phyloP scores from a whole-genome alignment of 208 protist genomes.

The Plasmodiophora brassicae region DNA sequence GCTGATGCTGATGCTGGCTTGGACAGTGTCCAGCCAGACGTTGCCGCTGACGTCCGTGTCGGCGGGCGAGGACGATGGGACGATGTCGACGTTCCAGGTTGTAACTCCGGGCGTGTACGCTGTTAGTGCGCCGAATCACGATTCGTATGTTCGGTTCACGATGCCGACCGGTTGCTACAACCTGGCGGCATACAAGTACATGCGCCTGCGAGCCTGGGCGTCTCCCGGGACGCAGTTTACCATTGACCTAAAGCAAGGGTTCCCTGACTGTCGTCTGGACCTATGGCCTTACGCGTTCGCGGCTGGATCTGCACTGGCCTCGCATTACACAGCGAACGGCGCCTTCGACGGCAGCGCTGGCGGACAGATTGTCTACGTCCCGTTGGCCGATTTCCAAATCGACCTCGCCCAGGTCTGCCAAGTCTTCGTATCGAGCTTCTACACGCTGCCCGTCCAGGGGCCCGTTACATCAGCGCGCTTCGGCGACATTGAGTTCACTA shows the following conservation, averaged over 20 bases:
- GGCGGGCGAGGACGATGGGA: background rate
- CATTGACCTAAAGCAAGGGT: background rate
- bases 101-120: background rate
- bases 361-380: background rate
- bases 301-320: background rate
- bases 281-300: background rate
- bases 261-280: constrained; percentile 7
- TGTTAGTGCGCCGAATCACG: background rate
- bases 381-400: background rate
- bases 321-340: background rate
- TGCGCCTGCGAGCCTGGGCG: background rate
- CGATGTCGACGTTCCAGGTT: background rate
- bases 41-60: background rate
- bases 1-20: background rate
- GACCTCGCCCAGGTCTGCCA: background rate
- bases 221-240: background rate
- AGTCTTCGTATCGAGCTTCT: background rate
- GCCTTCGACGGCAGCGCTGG: background rate
- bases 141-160: background rate
- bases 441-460: background rate
- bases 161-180: background rate
- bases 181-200: background rate
- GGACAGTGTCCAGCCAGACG: background rate
- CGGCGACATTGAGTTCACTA: constrained; percentile 21
- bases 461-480: background rate